Percentiles rank a stretch among this genome's conserved stretches.
phyloP scores from a whole-genome alignment of 345 rosid species.

The Abelmoschus esculentus region DNA sequence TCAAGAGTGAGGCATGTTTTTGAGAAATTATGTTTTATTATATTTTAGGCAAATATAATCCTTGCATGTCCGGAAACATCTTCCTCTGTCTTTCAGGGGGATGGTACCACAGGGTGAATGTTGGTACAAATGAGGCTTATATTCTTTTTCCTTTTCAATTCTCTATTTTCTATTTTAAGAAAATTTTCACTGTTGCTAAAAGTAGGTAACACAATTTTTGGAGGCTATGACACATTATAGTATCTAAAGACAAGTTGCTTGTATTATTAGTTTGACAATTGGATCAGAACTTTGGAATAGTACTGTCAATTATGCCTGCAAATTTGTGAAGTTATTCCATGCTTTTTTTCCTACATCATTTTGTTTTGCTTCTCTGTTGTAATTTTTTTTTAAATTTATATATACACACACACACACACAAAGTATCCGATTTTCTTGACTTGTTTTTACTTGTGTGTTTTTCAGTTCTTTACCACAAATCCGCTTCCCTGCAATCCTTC shows the following conservation, averaged over 20 bases:
- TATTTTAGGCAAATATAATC: background rate
- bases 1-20: conserved; percentile 63
- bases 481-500: conserved; percentile 95
- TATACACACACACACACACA: too few species aligned
- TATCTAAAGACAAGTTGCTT: background rate
- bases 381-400: too few species aligned
- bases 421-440: conserved; percentile 1
- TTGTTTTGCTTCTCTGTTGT: too few species aligned
- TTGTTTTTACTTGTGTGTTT: conserved; percentile 18
- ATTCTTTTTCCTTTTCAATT: background rate
- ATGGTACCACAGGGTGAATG: background rate
- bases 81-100: background rate
- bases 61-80: background rate
- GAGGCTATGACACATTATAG: background rate
- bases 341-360: background rate
- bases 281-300: background rate
- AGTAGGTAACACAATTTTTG: background rate
- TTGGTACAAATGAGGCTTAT: background rate
- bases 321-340: background rate
- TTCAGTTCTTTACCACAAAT: conserved; percentile 67
- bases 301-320: background rate
- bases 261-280: background rate
- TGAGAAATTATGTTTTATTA: conserved; percentile 5
- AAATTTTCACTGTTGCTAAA: background rate
- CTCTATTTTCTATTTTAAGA: background rate